Evolutionary conservation across 768 basidiomycete species (phyloP).

Genomic region (Stropharia rugosoannulata): DNA sequence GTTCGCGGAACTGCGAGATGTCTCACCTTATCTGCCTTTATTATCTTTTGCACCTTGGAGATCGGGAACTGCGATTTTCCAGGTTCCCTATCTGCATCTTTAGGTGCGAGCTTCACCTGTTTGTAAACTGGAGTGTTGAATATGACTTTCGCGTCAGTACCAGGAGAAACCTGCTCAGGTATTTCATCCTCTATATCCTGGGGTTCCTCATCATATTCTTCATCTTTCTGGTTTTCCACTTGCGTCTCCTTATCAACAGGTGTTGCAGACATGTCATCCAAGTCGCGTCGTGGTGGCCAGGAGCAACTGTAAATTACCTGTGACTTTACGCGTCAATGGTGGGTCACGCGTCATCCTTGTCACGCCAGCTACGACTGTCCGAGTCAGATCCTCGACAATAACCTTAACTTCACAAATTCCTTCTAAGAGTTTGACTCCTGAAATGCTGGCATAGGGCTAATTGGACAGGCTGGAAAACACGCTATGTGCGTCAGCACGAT

Average conservation of each 20-base stretch:
- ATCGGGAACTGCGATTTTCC: conserved; percentile 80
- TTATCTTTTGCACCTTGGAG: conserved; percentile 77
- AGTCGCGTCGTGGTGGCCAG: background rate
- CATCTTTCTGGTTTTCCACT: conserved; percentile 5
- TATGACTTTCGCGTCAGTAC: background rate
- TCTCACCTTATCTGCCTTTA: conserved; percentile 83
- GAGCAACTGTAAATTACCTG: background rate
- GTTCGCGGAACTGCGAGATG: background rate
- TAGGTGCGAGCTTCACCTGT: conserved; percentile 16
- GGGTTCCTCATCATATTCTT: conserved; percentile 2
- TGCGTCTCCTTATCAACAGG: conserved; percentile 9
- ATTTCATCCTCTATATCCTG: background rate
- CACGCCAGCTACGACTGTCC: too few species aligned
- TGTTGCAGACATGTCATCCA: conserved; percentile 5
- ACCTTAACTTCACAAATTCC: too few species aligned
- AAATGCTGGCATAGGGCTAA: too few species aligned
- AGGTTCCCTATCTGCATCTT: conserved; percentile 27
- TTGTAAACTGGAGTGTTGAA: conserved; percentile 22
- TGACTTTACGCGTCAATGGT: background rate
- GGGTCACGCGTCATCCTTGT: background rate
- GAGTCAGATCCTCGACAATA: too few species aligned
- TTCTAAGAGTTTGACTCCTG: too few species aligned
- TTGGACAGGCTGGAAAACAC: too few species aligned
- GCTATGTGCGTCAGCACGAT: too few species aligned
- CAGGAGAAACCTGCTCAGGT: conserved; percentile 1